Percentiles rank a stretch among this genome's conserved stretches.
Evolutionary conservation across 108 stramenopile species (phyloP).

Genomic region (Cyclotella cryptica): DNA sequence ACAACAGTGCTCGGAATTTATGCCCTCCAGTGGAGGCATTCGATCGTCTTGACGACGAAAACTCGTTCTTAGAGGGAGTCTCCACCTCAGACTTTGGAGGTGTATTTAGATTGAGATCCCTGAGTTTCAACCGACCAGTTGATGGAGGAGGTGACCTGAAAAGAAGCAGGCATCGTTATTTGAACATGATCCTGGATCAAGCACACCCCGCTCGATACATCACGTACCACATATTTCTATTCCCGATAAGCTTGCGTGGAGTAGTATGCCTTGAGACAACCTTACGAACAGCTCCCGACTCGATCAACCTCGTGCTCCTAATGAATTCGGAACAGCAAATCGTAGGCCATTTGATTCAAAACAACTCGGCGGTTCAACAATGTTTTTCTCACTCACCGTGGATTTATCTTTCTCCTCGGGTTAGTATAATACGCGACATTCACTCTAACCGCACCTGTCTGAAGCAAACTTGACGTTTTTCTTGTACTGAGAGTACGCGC

Average conservation of each 20-base stretch:
- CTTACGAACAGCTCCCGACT: constrained; percentile 7
- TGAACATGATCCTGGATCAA: not conserved
- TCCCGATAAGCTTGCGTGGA: constrained; percentile 8
- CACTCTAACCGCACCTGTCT: not conserved
- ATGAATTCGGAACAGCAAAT: too few relatives aligned
- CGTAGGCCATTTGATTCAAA: too few relatives aligned
- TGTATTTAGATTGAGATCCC: not conserved
- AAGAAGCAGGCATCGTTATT: not conserved
- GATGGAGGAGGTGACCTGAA: constrained; percentile 15
- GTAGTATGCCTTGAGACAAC: constrained; percentile 4
- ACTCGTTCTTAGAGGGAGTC: not conserved
- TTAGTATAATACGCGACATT: not conserved
- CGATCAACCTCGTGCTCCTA: not conserved
- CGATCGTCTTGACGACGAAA: not conserved
- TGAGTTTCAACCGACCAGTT: not conserved
- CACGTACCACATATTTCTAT: not conserved
- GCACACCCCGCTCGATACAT: not conserved
- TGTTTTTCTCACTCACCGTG: too few relatives aligned
- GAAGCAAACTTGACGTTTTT: not conserved
- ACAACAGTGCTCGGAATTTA: not conserved
- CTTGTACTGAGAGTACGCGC: too few relatives aligned
- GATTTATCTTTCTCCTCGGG: not conserved
- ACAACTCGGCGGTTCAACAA: too few relatives aligned
- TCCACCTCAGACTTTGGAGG: not conserved
- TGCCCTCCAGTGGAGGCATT: constrained; percentile 7